Percentiles rank a stretch among this genome's conserved stretches.
Conservation (phyloP, 2,329 filamentous ascomycete genomes). For the Aureobasidium namibiae region DNA sequence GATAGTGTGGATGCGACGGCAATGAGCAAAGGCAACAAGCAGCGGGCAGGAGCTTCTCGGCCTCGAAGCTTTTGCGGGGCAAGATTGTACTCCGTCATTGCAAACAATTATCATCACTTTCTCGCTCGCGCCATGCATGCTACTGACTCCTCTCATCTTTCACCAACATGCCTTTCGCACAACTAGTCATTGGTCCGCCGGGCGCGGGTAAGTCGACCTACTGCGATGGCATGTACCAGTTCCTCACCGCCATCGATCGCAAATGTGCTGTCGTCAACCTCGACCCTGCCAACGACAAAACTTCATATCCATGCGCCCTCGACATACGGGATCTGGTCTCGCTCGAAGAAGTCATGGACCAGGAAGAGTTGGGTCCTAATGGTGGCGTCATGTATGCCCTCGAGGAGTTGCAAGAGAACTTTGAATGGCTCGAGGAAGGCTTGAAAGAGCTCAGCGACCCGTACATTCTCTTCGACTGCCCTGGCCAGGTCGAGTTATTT, state of each 20-base stretch:
- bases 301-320: slow-evolving; percentile 78
- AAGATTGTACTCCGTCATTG: background rate
- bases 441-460: slow-evolving; percentile 71
- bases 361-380: slow-evolving; percentile 84
- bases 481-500: slow-evolving; percentile 93
- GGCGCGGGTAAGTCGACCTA: slow-evolving; percentile 96
- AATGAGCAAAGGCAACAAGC: background rate
- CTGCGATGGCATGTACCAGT: slow-evolving; percentile 98
- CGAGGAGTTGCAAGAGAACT: slow-evolving; percentile 88
- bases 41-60: background rate
- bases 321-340: slow-evolving; percentile 86
- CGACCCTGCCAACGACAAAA: slow-evolving; percentile 91
- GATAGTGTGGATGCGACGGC: background rate
- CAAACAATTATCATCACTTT: background rate
- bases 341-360: slow-evolving; percentile 89
- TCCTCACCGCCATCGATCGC: slow-evolving; percentile 88
- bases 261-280: slow-evolving; percentile 94
- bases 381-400: slow-evolving; percentile 88
- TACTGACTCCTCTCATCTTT: background rate
- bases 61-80: slow-evolving; percentile 3
- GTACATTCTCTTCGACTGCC: slow-evolving; percentile 92
- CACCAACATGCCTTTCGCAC: slow-evolving; percentile 17
- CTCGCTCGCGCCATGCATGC: background rate
- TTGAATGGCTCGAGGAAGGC: slow-evolving; percentile 81
- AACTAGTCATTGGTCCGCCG: slow-evolving; percentile 58